Percentiles rank a stretch among this genome's conserved stretches.
Evolutionary conservation across 2,329 filamentous ascomycete species (phyloP).

Genomic region (Penicillium crustosum): DNA sequence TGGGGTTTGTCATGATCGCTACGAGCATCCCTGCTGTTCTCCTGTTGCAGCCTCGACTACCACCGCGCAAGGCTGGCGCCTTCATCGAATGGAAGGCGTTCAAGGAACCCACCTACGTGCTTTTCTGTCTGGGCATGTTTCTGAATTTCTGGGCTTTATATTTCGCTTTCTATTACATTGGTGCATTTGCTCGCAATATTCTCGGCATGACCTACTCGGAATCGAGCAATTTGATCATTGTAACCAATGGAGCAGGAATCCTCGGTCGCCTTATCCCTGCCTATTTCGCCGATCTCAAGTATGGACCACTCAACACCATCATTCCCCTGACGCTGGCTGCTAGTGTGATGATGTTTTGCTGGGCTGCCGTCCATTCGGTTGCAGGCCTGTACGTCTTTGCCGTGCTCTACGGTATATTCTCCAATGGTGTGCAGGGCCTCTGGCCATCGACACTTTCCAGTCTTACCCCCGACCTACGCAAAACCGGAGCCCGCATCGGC

Average conservation of each 20-base stretch:
- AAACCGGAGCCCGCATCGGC: slow-evolving; percentile 15
- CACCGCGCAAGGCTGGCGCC: slow-evolving; percentile 8
- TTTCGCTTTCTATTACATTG: slow-evolving; percentile 61
- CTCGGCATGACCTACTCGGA: slow-evolving; percentile 43
- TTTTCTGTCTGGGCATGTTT: slow-evolving; percentile 19
- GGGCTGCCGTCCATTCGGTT: slow-evolving; percentile 52
- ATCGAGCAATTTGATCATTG: slow-evolving; percentile 57
- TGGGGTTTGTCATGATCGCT: slow-evolving; percentile 39
- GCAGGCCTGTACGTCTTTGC: slow-evolving; percentile 46
- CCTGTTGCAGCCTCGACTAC: slow-evolving; percentile 11
- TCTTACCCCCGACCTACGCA: slow-evolving; percentile 15
- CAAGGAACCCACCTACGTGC: slow-evolving; percentile 41
- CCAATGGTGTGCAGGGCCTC: slow-evolving; percentile 12
- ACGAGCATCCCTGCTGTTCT: slow-evolving; percentile 11
- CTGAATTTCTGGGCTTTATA: slow-evolving; percentile 32
- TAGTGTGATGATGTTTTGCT: slow-evolving; percentile 54
- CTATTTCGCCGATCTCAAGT: slow-evolving; percentile 53
- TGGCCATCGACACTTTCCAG: slow-evolving; percentile 16
- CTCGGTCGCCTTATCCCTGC: slow-evolving; percentile 55
- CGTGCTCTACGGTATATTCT: slow-evolving; percentile 41
- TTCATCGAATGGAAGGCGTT: slow-evolving; percentile 14
- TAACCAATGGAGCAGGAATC: slow-evolving; percentile 59
- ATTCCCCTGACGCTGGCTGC: slow-evolving; percentile 52
- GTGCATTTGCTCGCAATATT: slow-evolving; percentile 50
- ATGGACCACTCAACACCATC: slow-evolving; percentile 58